Conservation (phyloP, 257 asterid species). For the Euphrasia confusa region DNA sequence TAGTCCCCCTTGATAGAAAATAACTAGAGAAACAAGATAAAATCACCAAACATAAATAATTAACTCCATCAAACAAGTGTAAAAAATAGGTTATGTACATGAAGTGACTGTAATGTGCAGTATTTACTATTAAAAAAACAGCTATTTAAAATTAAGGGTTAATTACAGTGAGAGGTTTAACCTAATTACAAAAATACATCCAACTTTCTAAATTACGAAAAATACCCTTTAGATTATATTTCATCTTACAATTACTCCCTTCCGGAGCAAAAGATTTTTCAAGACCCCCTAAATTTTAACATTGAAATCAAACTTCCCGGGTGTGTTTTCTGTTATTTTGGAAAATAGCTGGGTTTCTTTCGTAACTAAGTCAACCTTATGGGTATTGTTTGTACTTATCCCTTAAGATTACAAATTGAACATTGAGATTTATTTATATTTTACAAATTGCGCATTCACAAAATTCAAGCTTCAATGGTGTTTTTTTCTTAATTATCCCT, state of each 20-base stretch:
- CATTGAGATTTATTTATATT: background rate
- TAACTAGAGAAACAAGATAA: constrained; percentile 36
- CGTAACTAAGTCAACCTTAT: no score
- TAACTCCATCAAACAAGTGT: background rate
- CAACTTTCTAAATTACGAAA: no score
- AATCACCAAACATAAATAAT: background rate
- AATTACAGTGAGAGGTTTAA: no score
- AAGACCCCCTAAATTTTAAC: no score
- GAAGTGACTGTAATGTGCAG: background rate
- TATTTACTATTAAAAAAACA: background rate
- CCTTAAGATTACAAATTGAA: background rate
- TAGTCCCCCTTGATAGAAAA: constrained; percentile 76
- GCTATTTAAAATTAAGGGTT: no score
- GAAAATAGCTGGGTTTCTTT: no score
- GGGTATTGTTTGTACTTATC: background rate
- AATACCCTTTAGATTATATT: no score
- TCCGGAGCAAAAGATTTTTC: no score
- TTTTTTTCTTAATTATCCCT: background rate
- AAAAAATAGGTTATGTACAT: background rate
- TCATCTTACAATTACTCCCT: no score
- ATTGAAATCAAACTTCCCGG: no score
- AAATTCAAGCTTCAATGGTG: background rate
- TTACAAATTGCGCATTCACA: background rate
- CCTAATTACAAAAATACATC: no score
- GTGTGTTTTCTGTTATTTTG: no score